phyloP scores from a whole-genome alignment of 768 basidiomycete genomes.

The Lactifluus echinatus region DNA sequence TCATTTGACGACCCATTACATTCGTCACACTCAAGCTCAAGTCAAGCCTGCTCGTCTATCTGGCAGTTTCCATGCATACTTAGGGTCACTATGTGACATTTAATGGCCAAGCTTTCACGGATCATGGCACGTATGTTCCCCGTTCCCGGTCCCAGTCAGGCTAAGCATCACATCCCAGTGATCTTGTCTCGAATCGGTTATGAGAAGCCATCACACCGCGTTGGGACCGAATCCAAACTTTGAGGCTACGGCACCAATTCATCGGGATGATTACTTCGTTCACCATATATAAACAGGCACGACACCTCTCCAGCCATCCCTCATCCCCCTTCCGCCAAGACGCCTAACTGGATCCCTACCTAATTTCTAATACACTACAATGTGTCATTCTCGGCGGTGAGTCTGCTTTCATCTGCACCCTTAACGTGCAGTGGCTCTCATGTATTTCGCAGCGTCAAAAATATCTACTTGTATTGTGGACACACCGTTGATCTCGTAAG shows the following conservation, averaged over 20 bases:
- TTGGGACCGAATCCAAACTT: constrained; percentile 15
- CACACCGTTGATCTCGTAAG: constrained; percentile 14
- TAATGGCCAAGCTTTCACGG: constrained; percentile 10
- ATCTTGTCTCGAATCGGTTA: constrained; percentile 20
- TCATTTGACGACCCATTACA: constrained; percentile 1
- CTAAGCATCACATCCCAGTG: constrained; percentile 16
- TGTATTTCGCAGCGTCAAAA: constrained; percentile 3
- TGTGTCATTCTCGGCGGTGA: constrained; percentile 18
- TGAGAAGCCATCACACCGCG: constrained; percentile 17
- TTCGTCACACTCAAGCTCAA: constrained; percentile 3
- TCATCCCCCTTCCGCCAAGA: constrained; percentile 5
- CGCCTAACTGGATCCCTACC: neutral
- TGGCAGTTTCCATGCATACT: constrained; percentile 19
- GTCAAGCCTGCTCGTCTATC: constrained; percentile 17
- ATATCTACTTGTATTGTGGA: constrained; percentile 15
- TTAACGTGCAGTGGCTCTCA: neutral
- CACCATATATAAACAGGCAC: constrained; percentile 14
- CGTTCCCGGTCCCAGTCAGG: constrained; percentile 16
- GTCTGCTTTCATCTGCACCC: neutral
- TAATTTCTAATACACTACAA: constrained; percentile 1
- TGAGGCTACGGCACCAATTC: constrained; percentile 11
- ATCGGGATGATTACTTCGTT: constrained; percentile 5
- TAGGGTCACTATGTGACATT: constrained; percentile 8
- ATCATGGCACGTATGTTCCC: constrained; percentile 17
- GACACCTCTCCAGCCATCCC: constrained; percentile 3